Evolutionary conservation across 2,329 filamentous ascomycete genomes (phyloP).

Genomic region (Trichophyton schoenleinii): DNA sequence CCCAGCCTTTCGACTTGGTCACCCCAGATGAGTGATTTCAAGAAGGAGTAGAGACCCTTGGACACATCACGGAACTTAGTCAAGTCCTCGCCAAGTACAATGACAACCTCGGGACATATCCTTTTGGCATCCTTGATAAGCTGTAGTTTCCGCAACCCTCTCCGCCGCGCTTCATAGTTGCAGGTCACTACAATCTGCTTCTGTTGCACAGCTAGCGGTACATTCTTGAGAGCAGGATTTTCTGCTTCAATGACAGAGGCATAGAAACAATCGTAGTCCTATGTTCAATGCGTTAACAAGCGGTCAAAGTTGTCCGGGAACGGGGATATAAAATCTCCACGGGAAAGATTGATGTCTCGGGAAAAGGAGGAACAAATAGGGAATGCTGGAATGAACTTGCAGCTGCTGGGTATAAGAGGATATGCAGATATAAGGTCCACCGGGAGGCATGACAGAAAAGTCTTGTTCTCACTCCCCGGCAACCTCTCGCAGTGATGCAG

Average conservation of each 20-base stretch:
- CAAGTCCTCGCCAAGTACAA: slow-evolving; percentile 77
- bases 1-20: slow-evolving; percentile 67
- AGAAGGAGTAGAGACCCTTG: slow-evolving; percentile 62
- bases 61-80: slow-evolving; percentile 75
- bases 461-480: background rate
- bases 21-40: slow-evolving; percentile 66
- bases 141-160: slow-evolving; percentile 61
- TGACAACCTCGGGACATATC: slow-evolving; percentile 69
- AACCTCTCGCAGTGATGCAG: background rate
- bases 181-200: slow-evolving; percentile 88
- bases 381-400: background rate
- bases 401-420: background rate
- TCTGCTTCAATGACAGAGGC: slow-evolving; percentile 79
- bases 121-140: slow-evolving; percentile 68
- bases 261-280: slow-evolving; percentile 66
- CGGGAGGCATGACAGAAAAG: background rate
- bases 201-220: slow-evolving; percentile 76
- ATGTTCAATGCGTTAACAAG: slow-evolving; percentile 9
- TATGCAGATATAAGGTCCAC: background rate
- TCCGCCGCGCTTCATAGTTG: slow-evolving; percentile 78
- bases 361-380: background rate
- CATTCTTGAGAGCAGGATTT: slow-evolving; percentile 56
- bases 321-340: slow-evolving; percentile 2
- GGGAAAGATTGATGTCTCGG: background rate
- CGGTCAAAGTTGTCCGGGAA: background rate